A percentile compares a stretch with the other conserved stretches of the same genome.
These are phyloP conservation scores for Amylostereum chailletii DNA, from an alignment of 1,284 basidiomycete species.

Conservation along the genomic window DNA sequence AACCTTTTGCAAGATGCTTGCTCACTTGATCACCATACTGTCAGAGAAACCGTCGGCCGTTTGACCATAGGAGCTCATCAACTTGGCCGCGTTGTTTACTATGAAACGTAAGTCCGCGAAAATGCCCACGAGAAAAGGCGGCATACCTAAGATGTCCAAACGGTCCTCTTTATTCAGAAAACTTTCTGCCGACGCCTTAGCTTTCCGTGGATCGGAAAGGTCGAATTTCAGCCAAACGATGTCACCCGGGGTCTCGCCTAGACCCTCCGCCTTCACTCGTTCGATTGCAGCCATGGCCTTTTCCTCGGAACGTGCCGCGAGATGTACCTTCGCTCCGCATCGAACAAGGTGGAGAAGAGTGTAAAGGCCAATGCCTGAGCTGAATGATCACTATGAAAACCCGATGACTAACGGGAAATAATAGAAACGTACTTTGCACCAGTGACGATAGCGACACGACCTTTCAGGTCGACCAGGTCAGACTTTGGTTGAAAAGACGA, in stretches of 20 bases:
- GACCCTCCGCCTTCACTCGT: background rate
- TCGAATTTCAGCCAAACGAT: conserved; percentile 14
- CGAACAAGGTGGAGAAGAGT: background rate
- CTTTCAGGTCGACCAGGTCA: conserved; percentile 8
- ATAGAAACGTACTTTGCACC: conserved; percentile 9
- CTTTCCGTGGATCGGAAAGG: conserved; percentile 10
- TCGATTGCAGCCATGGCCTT: conserved; percentile 3
- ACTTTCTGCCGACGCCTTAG: conserved; percentile 13
- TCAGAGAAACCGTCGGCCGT: conserved; percentile 14
- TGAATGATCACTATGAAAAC: background rate
- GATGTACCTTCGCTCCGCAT: conserved; percentile 5
- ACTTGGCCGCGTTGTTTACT: conserved; percentile 20
- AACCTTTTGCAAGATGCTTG: background rate
- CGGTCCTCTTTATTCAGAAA: conserved; percentile 15
- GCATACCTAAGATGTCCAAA: conserved; percentile 15
- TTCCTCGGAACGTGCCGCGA: conserved; percentile 3
- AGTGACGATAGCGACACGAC: conserved; percentile 10
- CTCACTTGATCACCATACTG: conserved; percentile 20
- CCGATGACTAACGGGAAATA: too few relatives aligned
- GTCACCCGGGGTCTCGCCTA: conserved; percentile 7
- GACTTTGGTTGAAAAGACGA: too few relatives aligned
- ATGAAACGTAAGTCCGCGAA: background rate
- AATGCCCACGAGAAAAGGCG: background rate
- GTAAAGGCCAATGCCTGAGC: conserved; percentile 8
- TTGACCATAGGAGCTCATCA: conserved; percentile 6